These are phyloP conservation scores for Talaromyces sp. DNA, from an alignment of 2,329 filamentous ascomycete genomes.

Conservation along the genomic window DNA sequence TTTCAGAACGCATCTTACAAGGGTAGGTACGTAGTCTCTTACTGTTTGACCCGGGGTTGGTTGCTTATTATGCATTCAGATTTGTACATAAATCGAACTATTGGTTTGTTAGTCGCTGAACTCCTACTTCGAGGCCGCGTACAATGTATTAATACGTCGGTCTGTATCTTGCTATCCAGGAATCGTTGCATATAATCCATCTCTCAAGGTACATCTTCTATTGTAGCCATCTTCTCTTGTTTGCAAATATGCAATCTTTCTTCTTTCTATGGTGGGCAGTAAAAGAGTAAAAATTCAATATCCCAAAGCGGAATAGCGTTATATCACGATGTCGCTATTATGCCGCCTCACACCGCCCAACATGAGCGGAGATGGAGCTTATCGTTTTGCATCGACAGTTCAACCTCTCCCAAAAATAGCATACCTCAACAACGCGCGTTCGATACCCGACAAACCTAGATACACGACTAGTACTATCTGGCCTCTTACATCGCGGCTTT, in stretches of 20 bases:
- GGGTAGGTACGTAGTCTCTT: neutral
- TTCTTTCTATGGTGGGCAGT: too few species aligned
- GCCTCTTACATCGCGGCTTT: neutral
- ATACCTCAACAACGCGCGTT: neutral
- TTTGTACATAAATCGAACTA: too few species aligned
- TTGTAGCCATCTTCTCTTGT: too few species aligned
- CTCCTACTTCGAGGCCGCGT: neutral
- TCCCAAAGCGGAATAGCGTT: neutral
- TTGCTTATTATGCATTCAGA: neutral
- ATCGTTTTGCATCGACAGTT: neutral
- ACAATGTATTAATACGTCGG: too few species aligned
- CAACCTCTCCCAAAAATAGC: neutral
- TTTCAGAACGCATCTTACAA: neutral
- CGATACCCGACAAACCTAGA: neutral
- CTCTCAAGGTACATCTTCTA: too few species aligned
- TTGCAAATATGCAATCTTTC: too few species aligned
- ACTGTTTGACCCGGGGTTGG: neutral
- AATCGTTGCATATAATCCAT: neutral
- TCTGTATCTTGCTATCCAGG: too few species aligned
- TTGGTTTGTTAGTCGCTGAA: neutral
- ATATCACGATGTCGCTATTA: neutral
- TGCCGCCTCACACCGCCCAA: constrained; percentile 10
- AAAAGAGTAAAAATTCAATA: neutral
- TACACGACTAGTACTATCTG: neutral
- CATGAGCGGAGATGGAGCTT: neutral